These are phyloP conservation scores for Paspalum notatum DNA, from an alignment of 176 grass and related monocot species.

Conservation along the genomic window DNA sequence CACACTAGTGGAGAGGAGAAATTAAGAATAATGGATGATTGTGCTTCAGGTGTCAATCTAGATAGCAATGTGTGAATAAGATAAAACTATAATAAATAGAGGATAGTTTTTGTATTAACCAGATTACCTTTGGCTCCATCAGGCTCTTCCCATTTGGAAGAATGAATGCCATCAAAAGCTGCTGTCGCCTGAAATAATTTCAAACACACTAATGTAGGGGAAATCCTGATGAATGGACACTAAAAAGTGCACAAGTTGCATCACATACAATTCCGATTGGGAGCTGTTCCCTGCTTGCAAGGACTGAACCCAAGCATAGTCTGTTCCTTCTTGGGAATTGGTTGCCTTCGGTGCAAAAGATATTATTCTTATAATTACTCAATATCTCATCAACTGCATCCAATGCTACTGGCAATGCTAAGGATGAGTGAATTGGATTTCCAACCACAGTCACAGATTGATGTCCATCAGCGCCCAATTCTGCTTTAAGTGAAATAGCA, in stretches of 20 bases:
- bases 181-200: conserved; percentile 69
- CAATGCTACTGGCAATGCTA: conserved; percentile 85
- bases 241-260: conserved; percentile 27
- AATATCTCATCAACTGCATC: conserved; percentile 89
- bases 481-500: conserved; percentile 73
- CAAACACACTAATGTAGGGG: conserved; percentile 23
- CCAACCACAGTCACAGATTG: conserved; percentile 50
- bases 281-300: conserved; percentile 88
- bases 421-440: conserved; percentile 72
- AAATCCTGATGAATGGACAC: conserved; percentile 17
- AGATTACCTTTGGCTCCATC: conserved; percentile 91
- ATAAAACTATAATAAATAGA: background rate
- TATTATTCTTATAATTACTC: conserved; percentile 60
- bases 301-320: conserved; percentile 69
- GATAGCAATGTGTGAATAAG: background rate
- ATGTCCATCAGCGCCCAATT: conserved; percentile 57
- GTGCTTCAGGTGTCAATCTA: background rate
- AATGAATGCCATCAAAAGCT: conserved; percentile 80
- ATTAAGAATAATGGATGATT: conserved; percentile 14
- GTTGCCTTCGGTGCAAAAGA: conserved; percentile 39
- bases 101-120: conserved; percentile 1
- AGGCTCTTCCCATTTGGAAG: conserved; percentile 94
- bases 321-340: conserved; percentile 73
- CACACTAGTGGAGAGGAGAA: conserved; percentile 7
- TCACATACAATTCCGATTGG: conserved; percentile 82